A percentile compares a stretch with the other conserved stretches of the same genome.
Evolutionary conservation across 352 stramenopile species (phyloP).

Genomic region (Globisporangium lucens): DNA sequence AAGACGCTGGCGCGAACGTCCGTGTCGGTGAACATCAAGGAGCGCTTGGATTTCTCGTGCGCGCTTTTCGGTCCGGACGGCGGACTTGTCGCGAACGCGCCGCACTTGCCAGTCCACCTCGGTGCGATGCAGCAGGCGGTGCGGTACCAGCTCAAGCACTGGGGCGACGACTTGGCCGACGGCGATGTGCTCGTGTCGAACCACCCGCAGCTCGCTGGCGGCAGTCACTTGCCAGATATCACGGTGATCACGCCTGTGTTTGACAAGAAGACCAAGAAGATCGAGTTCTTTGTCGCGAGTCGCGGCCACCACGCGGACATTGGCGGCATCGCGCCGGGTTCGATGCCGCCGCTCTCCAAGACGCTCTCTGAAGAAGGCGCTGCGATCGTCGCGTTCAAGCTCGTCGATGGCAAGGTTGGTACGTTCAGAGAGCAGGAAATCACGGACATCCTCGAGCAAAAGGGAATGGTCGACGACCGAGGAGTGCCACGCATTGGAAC

Average conservation of each 20-base stretch:
- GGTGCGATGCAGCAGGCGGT: conserved; percentile 98
- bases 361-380: conserved; percentile 96
- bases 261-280: conserved; percentile 79
- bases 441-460: conserved; percentile 93
- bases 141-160: conserved; percentile 91
- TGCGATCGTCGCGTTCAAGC: conserved; percentile 99
- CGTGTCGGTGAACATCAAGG: conserved; percentile 99
- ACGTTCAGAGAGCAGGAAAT: conserved; percentile 97
- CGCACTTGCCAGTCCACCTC: conserved; percentile 98
- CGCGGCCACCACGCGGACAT: conserved; percentile 98
- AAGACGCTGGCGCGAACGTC: conserved; percentile 95
- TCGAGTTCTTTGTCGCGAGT: conserved; percentile 98
- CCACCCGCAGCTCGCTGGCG: conserved; percentile 97
- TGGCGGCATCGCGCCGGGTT: conserved; percentile 94
- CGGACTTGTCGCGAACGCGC: conserved; percentile 98
- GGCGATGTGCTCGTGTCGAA: conserved; percentile 99
- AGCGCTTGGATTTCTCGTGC: conserved; percentile 98
- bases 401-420: conserved; percentile 92
- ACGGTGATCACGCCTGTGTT: conserved; percentile 99
- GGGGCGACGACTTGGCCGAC: conserved; percentile 90
- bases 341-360: conserved; percentile 95
- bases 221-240: conserved; percentile 97
- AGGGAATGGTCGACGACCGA: conserved; percentile 76
- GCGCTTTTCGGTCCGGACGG: conserved; percentile 97
- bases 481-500: conserved; percentile 90